phyloP scores from a whole-genome alignment of 441 rosid species.

The Erysimum pusillum region DNA sequence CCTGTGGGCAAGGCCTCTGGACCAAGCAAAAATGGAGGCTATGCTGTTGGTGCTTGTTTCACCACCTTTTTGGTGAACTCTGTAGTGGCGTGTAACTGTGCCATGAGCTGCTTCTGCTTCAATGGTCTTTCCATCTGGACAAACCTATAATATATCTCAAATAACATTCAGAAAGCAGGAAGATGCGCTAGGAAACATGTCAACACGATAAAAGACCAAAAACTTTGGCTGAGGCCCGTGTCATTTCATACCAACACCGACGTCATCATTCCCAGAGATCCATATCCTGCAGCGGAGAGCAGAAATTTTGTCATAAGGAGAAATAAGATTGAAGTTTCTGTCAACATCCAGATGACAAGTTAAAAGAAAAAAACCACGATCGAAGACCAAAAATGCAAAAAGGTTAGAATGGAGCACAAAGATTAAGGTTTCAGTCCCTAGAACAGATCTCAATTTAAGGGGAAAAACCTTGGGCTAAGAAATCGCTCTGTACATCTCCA shows the following conservation, averaged over 20 bases:
- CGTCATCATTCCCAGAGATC: conserved; percentile 97
- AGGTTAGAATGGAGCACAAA: neutral
- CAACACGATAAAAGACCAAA: conserved; percentile 22
- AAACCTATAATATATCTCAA: conserved; percentile 61
- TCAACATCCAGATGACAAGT: conserved; percentile 18
- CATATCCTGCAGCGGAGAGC: conserved; percentile 67
- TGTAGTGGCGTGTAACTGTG: conserved; percentile 90
- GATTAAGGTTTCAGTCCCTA: conserved; percentile 9
- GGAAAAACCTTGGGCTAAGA: conserved; percentile 88
- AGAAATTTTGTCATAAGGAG: conserved; percentile 28
- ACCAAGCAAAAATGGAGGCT: conserved; percentile 97
- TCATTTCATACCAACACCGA: conserved; percentile 76
- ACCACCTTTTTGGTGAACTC: conserved; percentile 91
- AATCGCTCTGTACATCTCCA: conserved; percentile 98
- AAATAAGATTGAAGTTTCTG: conserved; percentile 10
- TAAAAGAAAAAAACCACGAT: neutral
- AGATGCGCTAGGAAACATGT: neutral
- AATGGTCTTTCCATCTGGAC: conserved; percentile 91
- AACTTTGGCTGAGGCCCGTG: conserved; percentile 1
- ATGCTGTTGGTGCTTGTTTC: conserved; percentile 98
- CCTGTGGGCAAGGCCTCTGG: conserved; percentile 95
- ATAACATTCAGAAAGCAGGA: conserved; percentile 4
- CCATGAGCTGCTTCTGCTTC: conserved; percentile 99
- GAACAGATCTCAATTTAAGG: conserved; percentile 28
- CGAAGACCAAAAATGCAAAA: conserved; percentile 17